Evolutionary conservation across 202 grass and related monocot species (phyloP), one percentile per base, ranked within the genome.

Genomic region (Carex sylvatica): DNA sequence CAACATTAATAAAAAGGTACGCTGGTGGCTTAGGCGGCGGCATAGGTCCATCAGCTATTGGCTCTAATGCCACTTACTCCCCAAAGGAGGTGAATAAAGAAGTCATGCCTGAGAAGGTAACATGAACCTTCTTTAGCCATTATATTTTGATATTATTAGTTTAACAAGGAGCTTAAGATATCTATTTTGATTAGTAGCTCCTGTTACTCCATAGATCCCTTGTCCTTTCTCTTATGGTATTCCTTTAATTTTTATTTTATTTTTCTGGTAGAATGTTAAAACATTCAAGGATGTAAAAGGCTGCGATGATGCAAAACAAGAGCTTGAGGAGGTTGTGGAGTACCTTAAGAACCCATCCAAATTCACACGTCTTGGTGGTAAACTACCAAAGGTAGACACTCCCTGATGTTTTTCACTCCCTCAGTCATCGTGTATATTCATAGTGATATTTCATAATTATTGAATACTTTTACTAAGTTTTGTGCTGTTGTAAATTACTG

Each of bases 221-320:
- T 38, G 16, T 77, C 3, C 53, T 30, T 54, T 77, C 18, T 75
- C 74, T 65, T 2, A 64, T 38, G 15, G 36, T 54, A 59, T 82
- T 35, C 15, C 56, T 23, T 70, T 20, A 36, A 23, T 49, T 71
- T 18, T 61, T 33, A 4, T 54, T 63, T 56, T 46, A 46, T 12
- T 84, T 86, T 73, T 52, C 71, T 42, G 70, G 70, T 87, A 99
- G 93, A 96, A 96, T 84, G 89, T 89, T 35, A 99, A 99, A 81
- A 99, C 97, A 83, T 99, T 99, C 86, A 99, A 96, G 88, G 93
- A 99, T 80, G 97, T 99, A 74, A 99, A 99, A 84, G 97, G 97
- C 49, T 99, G 97, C 83, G 97, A 99, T 84, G 97, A 99, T 84
- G 97, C 97, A 77, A 99, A 99, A 89, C 87, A 94, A 90, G 97